These are phyloP conservation scores for Lodderomyces oxycetoniae DNA, from an alignment of 1,139 yeast genomes.

Conservation along the genomic window DNA sequence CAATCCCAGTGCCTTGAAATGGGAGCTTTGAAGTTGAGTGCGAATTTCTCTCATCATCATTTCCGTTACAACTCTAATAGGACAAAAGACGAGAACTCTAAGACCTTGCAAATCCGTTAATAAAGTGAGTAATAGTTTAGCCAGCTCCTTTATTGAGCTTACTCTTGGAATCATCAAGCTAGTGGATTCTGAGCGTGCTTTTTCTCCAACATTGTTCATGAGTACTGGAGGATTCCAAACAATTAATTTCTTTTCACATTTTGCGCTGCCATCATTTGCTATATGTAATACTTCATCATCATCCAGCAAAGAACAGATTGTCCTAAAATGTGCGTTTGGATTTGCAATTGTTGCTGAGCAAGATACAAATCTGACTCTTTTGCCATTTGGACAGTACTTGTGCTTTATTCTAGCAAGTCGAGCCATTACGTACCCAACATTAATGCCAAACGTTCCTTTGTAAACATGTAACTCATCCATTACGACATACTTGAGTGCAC, in stretches of 20 bases:
- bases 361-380: constrained; percentile 58
- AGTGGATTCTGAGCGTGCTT: constrained; percentile 12
- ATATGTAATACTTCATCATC: constrained; percentile 47
- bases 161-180: constrained; percentile 46
- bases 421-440: constrained; percentile 81
- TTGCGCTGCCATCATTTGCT: constrained; percentile 80
- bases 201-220: constrained; percentile 54
- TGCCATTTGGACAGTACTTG: constrained; percentile 10
- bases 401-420: constrained; percentile 39
- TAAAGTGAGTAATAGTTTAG: constrained; percentile 62
- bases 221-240: constrained; percentile 80
- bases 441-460: constrained; percentile 86
- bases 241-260: constrained; percentile 67
- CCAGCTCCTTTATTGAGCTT: constrained; percentile 70
- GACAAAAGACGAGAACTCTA: constrained; percentile 85
- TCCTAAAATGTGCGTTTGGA: constrained; percentile 66
- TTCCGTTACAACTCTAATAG: constrained; percentile 82
- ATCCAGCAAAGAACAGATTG: constrained; percentile 61
- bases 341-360: constrained; percentile 89
- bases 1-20: constrained; percentile 35
- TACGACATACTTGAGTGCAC: constrained; percentile 64
- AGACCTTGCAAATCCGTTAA: constrained; percentile 46
- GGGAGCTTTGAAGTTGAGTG: constrained; percentile 28
- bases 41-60: constrained; percentile 79
- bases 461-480: constrained; percentile 90